Base-by-base conservation (phyloP, 2,329 filamentous ascomycete species). In the Pseudogymnoascus sp. region DNA sequence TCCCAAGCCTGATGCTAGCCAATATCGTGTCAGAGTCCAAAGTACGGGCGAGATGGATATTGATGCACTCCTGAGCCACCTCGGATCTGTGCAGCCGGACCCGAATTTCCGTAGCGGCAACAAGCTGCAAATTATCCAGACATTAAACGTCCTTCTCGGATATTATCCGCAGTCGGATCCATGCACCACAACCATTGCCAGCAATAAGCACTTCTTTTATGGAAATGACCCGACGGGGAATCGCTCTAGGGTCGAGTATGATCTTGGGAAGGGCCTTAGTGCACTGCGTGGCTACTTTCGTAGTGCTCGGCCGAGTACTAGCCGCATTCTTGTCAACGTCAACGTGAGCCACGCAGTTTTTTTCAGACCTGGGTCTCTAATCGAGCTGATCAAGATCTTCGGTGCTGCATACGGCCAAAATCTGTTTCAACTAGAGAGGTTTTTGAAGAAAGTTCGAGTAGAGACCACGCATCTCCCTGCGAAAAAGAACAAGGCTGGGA, bases 201-300 rank as follows among this genome's bases (percentile, higher is more conserved):
- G 26, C 15, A 59, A 59, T 24, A 66, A 63, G 50, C 64, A 64
- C 58, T 66, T 62, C 37, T n/a, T 31, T 5, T 61, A 62, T 21
- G 40, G 36, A 26, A 31, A 40, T 26, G 54, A 33, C 36, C 8
- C 15, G 10, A n/a, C 59, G 50, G 60, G 33, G 17, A 41, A 26
- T 59, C 10, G 33, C 7, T 11, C 4, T 26, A 2, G 2, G 1
- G 37, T 17, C 11, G n/a, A 13, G 4, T 7, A 21, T 4, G 15
- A 59, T 2, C 75, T 87, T 1, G 77, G 76, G 2, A 74, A 69
- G 9, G 83, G 83, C 1, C 73, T 88, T 0, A 74, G 81, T 57
- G 83, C 83, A 0, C 70, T 85, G 3, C 77, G 84, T 41, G 85
- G 85, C 0, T 88, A 82, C 71, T 87, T 82, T 67, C 75, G 83